Evolutionary conservation across 768 basidiomycete species (phyloP).

Genomic region (Leccinum imitatum): DNA sequence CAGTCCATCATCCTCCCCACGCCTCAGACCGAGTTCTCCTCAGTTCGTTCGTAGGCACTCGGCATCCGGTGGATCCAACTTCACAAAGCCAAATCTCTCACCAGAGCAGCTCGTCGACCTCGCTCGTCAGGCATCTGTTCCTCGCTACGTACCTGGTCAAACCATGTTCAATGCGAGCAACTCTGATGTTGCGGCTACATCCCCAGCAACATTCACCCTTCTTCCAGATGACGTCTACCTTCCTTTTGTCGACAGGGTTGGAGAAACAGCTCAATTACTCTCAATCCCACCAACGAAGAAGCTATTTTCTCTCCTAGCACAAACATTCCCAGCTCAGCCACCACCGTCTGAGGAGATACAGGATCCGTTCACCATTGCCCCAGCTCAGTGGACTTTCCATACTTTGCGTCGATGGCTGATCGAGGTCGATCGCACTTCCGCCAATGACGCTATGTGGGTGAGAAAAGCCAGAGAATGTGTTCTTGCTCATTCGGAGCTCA

Average conservation of each 20-base stretch:
- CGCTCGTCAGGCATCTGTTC: conserved; percentile 59
- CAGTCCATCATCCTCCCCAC: conserved; percentile 41
- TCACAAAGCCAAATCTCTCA: conserved; percentile 51
- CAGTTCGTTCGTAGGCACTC: conserved; percentile 30
- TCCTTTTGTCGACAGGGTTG: conserved; percentile 82
- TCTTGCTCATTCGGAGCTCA: conserved; percentile 73
- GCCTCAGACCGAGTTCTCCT: conserved; percentile 51
- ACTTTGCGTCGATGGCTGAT: conserved; percentile 73
- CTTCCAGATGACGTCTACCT: conserved; percentile 77
- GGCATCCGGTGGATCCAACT: conserved; percentile 34
- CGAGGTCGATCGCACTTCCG: conserved; percentile 56
- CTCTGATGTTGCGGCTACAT: not conserved
- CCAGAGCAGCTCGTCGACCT: conserved; percentile 78
- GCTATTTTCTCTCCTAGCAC: conserved; percentile 69
- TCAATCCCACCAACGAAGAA: conserved; percentile 63
- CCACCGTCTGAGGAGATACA: conserved; percentile 29
- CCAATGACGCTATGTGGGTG: conserved; percentile 73
- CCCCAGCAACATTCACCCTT: conserved; percentile 66
- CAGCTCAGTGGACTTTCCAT: conserved; percentile 66
- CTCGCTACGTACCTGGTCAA: conserved; percentile 24
- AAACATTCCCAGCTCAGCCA: conserved; percentile 54
- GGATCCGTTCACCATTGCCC: conserved; percentile 48
- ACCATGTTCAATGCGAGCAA: conserved; percentile 6
- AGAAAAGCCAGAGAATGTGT: conserved; percentile 73
- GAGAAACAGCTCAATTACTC: conserved; percentile 72